Percentiles rank a stretch among this genome's conserved stretches.
Conservation (phyloP, 148 eudicot species). For the Cornus florida region DNA sequence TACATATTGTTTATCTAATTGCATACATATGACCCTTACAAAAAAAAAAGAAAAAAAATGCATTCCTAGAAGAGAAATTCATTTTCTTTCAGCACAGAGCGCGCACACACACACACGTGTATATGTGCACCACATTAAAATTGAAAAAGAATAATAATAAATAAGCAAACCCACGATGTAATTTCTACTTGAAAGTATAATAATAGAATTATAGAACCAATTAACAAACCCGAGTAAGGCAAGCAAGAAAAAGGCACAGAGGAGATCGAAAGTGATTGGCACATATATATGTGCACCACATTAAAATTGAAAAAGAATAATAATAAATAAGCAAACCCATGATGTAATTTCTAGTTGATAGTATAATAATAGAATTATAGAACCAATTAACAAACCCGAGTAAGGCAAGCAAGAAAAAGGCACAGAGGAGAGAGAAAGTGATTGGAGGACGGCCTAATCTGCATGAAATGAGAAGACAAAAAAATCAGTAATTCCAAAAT, state of each 20-base stretch:
- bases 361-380: neutral
- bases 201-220: too few relatives aligned
- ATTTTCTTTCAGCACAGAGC: neutral
- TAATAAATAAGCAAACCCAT: neutral
- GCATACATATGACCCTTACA: too few relatives aligned
- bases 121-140: too few relatives aligned
- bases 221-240: slow-evolving; percentile 52
- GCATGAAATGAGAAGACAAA: slow-evolving; percentile 12
- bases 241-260: slow-evolving; percentile 67
- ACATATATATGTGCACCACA: too few relatives aligned
- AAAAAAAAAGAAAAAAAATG: too few relatives aligned
- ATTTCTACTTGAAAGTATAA: neutral
- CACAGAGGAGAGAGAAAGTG: slow-evolving; percentile 43
- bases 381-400: slow-evolving; percentile 37
- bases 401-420: slow-evolving; percentile 67
- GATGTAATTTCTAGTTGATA: neutral
- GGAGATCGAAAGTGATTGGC: slow-evolving; percentile 44
- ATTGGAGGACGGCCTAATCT: slow-evolving; percentile 57
- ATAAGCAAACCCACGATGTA: neutral
- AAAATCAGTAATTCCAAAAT: slow-evolving; percentile 6
- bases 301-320: neutral
- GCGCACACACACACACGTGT: too few relatives aligned
- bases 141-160: too few relatives aligned
- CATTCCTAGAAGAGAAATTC: too few relatives aligned
- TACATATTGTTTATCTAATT: too few relatives aligned